Evolutionary conservation across 352 stramenopile genomes (phyloP).

Genomic region (Phytophthora podocarpi): DNA sequence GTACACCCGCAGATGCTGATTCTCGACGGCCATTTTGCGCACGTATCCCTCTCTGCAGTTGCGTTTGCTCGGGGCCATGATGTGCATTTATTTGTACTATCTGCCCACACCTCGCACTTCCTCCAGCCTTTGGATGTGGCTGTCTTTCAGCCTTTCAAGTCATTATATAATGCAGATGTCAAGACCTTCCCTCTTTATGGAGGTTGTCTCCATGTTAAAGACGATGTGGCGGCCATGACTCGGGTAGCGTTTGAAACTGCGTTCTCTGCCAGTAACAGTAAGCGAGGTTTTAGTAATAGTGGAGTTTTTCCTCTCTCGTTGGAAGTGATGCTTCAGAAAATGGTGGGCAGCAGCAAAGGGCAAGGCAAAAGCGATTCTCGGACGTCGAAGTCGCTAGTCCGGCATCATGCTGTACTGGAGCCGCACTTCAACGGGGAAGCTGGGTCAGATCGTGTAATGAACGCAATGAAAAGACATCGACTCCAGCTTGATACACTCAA

Average conservation of each 20-base stretch:
- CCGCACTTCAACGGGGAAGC: slow-evolving; percentile 9
- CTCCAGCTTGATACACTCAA: slow-evolving; percentile 2
- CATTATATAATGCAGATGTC: slow-evolving; percentile 1
- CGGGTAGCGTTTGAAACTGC: not conserved
- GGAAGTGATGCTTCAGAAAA: slow-evolving; percentile 11
- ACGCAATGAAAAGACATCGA: slow-evolving; percentile 3
- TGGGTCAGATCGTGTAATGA: not conserved
- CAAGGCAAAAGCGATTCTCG: too few relatives aligned
- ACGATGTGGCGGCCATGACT: not conserved
- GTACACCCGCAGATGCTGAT: not conserved
- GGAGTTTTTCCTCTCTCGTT: slow-evolving; percentile 6
- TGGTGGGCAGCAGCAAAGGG: not conserved
- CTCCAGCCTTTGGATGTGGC: not conserved
- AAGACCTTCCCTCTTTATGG: not conserved
- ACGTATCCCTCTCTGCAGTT: not conserved
- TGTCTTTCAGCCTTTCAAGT: slow-evolving; percentile 1
- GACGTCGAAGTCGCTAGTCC: not conserved
- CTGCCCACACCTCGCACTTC: slow-evolving; percentile 7
- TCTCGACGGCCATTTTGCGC: not conserved
- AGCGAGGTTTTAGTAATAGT: not conserved
- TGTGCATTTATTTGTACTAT: not conserved
- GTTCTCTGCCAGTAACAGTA: not conserved
- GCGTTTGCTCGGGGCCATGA: not conserved
- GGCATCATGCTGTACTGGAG: not conserved
- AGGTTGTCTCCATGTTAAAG: not conserved